Evolutionary conservation across 2,329 filamentous ascomycete genomes (phyloP).

Genomic region (Rhynchosporium agropyri): DNA sequence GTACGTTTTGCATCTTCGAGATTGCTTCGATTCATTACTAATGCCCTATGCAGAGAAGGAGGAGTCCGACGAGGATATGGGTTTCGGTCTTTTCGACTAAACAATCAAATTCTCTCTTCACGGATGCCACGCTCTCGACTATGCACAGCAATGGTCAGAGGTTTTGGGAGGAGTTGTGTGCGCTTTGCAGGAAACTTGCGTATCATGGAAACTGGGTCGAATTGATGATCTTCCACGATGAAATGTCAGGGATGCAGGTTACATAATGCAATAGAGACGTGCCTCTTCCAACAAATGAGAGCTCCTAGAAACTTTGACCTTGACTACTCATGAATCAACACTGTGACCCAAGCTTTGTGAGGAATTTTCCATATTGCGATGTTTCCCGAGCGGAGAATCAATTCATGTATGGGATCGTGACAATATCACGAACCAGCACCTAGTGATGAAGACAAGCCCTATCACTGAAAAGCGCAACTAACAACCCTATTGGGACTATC

Average conservation of each 20-base stretch:
- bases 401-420: too few species aligned
- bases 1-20: slow-evolving; percentile 61
- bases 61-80: slow-evolving; percentile 77
- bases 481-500: background rate
- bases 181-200: slow-evolving; percentile 38
- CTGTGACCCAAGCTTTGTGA: background rate
- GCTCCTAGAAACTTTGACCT: background rate
- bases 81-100: slow-evolving; percentile 78
- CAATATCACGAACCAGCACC: too few species aligned
- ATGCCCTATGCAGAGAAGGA: slow-evolving; percentile 55
- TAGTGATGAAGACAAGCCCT: too few species aligned
- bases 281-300: slow-evolving; percentile 37
- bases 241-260: slow-evolving; percentile 34
- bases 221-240: slow-evolving; percentile 31
- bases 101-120: slow-evolving; percentile 41
- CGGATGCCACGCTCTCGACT: slow-evolving; percentile 35
- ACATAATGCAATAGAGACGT: slow-evolving; percentile 42
- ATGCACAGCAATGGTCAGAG: slow-evolving; percentile 31
- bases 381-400: too few species aligned
- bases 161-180: slow-evolving; percentile 40
- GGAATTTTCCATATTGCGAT: too few species aligned
- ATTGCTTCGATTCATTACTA: slow-evolving; percentile 30
- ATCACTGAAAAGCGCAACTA: background rate
- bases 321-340: background rate
- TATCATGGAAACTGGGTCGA: slow-evolving; percentile 35